Evolutionary conservation across 73 alveolate genomes (phyloP).

Genomic region (Uronychia setigera): DNA sequence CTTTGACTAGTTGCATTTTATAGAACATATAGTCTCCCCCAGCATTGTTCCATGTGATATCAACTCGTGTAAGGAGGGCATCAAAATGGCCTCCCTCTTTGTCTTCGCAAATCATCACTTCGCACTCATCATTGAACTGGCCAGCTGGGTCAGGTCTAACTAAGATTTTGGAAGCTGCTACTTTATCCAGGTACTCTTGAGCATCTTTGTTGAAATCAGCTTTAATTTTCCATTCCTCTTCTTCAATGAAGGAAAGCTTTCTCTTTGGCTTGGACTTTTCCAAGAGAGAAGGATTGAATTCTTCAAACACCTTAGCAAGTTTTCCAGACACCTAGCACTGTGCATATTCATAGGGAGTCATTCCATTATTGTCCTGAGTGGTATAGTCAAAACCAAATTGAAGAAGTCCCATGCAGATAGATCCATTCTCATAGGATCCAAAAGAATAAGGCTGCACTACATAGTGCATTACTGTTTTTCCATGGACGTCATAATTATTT

Average conservation of each 20-base stretch:
- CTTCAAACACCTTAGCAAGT: conserved; percentile 63
- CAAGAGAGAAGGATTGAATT: too few species aligned
- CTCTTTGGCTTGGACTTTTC: too few species aligned
- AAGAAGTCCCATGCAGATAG: conserved; percentile 66
- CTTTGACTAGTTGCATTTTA: conserved; percentile 94
- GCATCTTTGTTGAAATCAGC: conserved; percentile 84
- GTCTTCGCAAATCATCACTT: conserved; percentile 60
- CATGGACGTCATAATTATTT: conserved; percentile 72
- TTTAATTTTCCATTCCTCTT: conserved; percentile 12
- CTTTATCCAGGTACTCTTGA: conserved; percentile 68
- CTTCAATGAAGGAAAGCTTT: background rate
- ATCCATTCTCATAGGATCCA: conserved; percentile 90
- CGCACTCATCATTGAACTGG: conserved; percentile 41
- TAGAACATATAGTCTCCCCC: conserved; percentile 96
- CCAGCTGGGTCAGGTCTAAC: conserved; percentile 66
- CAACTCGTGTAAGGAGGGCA: conserved; percentile 93
- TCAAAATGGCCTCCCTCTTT: conserved; percentile 77
- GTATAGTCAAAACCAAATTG: conserved; percentile 58
- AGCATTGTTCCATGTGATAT: conserved; percentile 88
- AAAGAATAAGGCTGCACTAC: conserved; percentile 73
- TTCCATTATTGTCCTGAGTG: conserved; percentile 63
- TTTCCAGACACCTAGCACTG: conserved; percentile 64
- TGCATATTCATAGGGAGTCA: conserved; percentile 82
- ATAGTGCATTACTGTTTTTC: conserved; percentile 78
- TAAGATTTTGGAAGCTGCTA: conserved; percentile 34